Percentiles rank a stretch among this genome's conserved stretches.
Conservation (phyloP, 768 basidiomycete species). For the Mycena crocata region DNA sequence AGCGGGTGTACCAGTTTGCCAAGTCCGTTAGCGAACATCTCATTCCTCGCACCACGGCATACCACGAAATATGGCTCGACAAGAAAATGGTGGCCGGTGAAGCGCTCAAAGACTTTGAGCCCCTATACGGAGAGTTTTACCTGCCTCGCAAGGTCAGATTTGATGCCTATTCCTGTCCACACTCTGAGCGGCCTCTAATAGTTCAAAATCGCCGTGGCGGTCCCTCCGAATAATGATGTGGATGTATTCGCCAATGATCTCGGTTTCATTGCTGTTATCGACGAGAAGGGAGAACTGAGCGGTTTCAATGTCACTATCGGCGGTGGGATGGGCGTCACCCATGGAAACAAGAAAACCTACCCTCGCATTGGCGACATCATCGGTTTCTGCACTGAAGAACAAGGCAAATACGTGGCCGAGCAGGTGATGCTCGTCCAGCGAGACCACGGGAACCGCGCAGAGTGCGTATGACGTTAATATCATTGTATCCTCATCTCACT, state of each 20-base stretch:
- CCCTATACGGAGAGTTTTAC: constrained; percentile 98
- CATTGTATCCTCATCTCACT: constrained; percentile 1
- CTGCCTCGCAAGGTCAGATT: constrained; percentile 88
- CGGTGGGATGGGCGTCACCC: constrained; percentile 99
- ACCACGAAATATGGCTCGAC: constrained; percentile 99
- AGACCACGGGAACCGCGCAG: constrained; percentile 94
- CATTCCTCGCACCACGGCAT: constrained; percentile 90
- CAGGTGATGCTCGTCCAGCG: constrained; percentile 93
- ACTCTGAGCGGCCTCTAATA: constrained; percentile 45
- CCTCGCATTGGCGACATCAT: constrained; percentile 89
- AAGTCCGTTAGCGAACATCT: constrained; percentile 87
- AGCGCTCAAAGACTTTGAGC: constrained; percentile 94
- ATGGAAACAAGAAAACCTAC: constrained; percentile 99
- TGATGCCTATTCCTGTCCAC: not conserved
- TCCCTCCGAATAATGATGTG: constrained; percentile 96
- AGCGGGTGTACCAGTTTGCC: constrained; percentile 85
- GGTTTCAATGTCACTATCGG: constrained; percentile 97
- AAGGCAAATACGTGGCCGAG: constrained; percentile 90
- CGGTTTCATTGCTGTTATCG: constrained; percentile 95
- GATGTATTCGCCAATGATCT: constrained; percentile 97
- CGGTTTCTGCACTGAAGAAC: constrained; percentile 92
- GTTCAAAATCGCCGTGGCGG: constrained; percentile 98
- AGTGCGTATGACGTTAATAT: constrained; percentile 64
- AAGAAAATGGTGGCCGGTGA: constrained; percentile 96
- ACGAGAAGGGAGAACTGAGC: constrained; percentile 76